Evolutionary conservation across 1,284 basidiomycete species (phyloP).

Genomic region (Rhodofomes roseus): DNA sequence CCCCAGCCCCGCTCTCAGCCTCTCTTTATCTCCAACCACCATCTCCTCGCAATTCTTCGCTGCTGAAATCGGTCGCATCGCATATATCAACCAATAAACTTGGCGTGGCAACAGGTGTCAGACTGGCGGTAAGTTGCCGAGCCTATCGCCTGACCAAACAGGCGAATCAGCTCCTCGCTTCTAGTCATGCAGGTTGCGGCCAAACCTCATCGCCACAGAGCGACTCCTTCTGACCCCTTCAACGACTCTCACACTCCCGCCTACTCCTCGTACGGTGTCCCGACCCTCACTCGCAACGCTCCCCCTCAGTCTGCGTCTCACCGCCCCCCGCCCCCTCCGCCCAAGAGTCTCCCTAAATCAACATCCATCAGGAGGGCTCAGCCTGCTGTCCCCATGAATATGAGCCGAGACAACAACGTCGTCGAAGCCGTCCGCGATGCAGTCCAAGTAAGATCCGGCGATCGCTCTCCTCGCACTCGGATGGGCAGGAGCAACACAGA

Average conservation of each 20-base stretch:
- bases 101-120: slow-evolving; percentile 6
- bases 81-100: neutral
- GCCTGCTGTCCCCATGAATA: slow-evolving; percentile 21
- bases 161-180: slow-evolving; percentile 2
- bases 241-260: slow-evolving; percentile 42
- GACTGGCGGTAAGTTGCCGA: slow-evolving; percentile 9
- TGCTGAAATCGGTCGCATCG: neutral
- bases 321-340: slow-evolving; percentile 37
- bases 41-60: neutral
- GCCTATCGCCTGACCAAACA: slow-evolving; percentile 7
- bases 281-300: slow-evolving; percentile 28
- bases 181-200: slow-evolving; percentile 26
- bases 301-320: slow-evolving; percentile 25
- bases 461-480: slow-evolving; percentile 37
- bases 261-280: slow-evolving; percentile 30
- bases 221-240: slow-evolving; percentile 56
- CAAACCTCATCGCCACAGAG: slow-evolving; percentile 41
- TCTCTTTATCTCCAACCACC: neutral
- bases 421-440: slow-evolving; percentile 64
- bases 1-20: neutral
- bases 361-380: slow-evolving; percentile 20
- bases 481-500: slow-evolving; percentile 45
- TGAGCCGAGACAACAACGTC: slow-evolving; percentile 35
- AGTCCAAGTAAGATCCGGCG: slow-evolving; percentile 40
- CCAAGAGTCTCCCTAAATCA: slow-evolving; percentile 31